A percentile compares a stretch with the other conserved stretches of the same genome.
phyloP scores from a whole-genome alignment of 345 rosid species.

The Dipteronia sinensis region DNA sequence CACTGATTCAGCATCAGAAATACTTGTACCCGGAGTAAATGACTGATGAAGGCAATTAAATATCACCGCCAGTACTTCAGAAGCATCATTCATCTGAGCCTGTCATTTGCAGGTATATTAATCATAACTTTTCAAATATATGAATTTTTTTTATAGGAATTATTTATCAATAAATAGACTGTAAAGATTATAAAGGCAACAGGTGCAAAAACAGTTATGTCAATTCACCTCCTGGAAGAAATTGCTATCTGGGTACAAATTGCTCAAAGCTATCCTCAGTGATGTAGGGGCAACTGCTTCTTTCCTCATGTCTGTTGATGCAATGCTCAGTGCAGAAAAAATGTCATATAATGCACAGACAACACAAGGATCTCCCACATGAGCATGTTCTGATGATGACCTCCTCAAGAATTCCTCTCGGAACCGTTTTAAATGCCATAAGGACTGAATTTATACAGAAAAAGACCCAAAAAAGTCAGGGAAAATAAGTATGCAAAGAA shows the following conservation, averaged over 20 bases:
- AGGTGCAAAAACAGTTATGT: constrained; percentile 14
- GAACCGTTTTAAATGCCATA: constrained; percentile 88
- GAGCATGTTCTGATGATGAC: constrained; percentile 70
- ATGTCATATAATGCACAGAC: constrained; percentile 80
- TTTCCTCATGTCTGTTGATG: constrained; percentile 55
- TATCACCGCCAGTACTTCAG: constrained; percentile 88
- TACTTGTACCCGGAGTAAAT: constrained; percentile 54
- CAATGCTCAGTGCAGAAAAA: constrained; percentile 62
- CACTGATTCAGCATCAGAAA: constrained; percentile 63
- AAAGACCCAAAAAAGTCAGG: constrained; percentile 18
- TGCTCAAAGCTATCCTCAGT: constrained; percentile 86
- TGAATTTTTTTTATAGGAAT: not conserved
- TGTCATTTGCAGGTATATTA: constrained; percentile 40
- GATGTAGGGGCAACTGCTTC: constrained; percentile 89
- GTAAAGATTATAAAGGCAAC: constrained; percentile 5
- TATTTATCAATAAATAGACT: not conserved
- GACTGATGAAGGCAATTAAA: constrained; percentile 93
- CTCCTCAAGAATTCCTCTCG: constrained; percentile 79
- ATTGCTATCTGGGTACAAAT: constrained; percentile 85
- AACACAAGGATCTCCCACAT: constrained; percentile 96
- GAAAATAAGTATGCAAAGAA: not conserved
- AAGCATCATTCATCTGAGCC: constrained; percentile 99
- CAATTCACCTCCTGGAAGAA: constrained; percentile 87
- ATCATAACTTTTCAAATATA: constrained; percentile 7
- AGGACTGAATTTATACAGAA: constrained; percentile 54